These are phyloP conservation scores for Flaveria brownii DNA, from an alignment of 129 eudicot species.

Conservation along the genomic window DNA sequence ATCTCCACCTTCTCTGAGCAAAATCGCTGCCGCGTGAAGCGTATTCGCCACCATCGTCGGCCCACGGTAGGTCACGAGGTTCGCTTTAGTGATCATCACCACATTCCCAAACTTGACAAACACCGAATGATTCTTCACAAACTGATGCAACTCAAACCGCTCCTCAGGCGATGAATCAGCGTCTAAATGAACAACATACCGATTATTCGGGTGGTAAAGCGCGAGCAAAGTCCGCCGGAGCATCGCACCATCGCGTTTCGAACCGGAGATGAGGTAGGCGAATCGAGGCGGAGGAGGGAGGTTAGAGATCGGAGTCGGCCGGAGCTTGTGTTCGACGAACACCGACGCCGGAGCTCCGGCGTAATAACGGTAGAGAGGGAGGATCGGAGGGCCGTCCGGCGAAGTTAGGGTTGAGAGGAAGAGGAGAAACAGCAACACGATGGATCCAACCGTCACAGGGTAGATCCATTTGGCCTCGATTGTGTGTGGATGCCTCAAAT, in stretches of 20 bases:
- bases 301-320: conserved; percentile 40
- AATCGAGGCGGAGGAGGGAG: conserved; percentile 76
- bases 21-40: conserved; percentile 77
- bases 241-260: conserved; percentile 58
- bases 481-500: conserved; percentile 36
- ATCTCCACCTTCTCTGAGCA: conserved; percentile 65
- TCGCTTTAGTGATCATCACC: conserved; percentile 74
- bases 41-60: conserved; percentile 97
- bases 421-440: conserved; percentile 44
- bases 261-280: conserved; percentile 88
- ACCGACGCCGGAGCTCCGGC: conserved; percentile 44
- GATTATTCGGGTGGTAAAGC: conserved; percentile 74
- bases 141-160: conserved; percentile 49
- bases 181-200: conserved; percentile 74
- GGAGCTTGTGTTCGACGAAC: conserved; percentile 74
- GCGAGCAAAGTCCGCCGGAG: conserved; percentile 69
- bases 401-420: conserved; percentile 48
- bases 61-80: conserved; percentile 82
- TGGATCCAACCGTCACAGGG: conserved; percentile 42
- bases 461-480: conserved; percentile 48
- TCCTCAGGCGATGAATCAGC: conserved; percentile 68
- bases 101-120: conserved; percentile 67
- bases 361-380: conserved; percentile 35
- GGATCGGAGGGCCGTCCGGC: conserved; percentile 34
- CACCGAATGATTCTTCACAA: conserved; percentile 41